Evolutionary conservation across 768 basidiomycete genomes (phyloP), one percentile per base, ranked within the genome.

Genomic region (Filobasidium wieringae): DNA sequence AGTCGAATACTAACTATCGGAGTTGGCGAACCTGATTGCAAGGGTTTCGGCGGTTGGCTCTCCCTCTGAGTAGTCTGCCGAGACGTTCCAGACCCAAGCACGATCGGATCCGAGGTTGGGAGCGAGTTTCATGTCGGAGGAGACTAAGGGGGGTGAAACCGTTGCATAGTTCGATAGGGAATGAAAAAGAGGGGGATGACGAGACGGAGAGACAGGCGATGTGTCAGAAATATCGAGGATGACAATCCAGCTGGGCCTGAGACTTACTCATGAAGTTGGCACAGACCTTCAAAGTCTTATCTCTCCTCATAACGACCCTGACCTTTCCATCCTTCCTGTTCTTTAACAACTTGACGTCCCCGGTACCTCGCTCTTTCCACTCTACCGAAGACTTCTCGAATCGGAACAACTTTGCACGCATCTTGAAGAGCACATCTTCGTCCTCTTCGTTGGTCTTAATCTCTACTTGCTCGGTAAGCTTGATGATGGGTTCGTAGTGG

Each of bases 211-310:
- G n/a, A n/a, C n/a, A n/a, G n/a, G n/a, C n/a, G n/a, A n/a, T n/a
- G n/a, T n/a, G n/a, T n/a, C n/a, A n/a, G n/a, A n/a, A n/a, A n/a
- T n/a, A n/a, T n/a, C n/a, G n/a, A n/a, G n/a, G n/a, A n/a, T n/a
- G 34, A 4, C 43, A 15, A 26, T 22, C 3, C 8, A 47, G 5
- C 1, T n/a, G 26, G 14, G 1, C 34, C 19, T 2, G n/a, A 2
- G 15, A 76, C 79, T 77, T 69, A 96, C 95, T 83, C 64, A 82
- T 76, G 77, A 97, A 95, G 79, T 99, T 99, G 58, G 95, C 95
- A 76, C 95, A 97, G 77, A 97, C 92, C 76, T 99, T 97, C 76
- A 90, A 80, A 49, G 95, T 99, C 84, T 96, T 96, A 81, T 99
- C 95, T 76, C 95, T 87, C 78, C 93, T 81, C 95, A 99, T 99